Conservation (phyloP, 805 yeast species). For the Hanseniaspora mollemarum region DNA sequence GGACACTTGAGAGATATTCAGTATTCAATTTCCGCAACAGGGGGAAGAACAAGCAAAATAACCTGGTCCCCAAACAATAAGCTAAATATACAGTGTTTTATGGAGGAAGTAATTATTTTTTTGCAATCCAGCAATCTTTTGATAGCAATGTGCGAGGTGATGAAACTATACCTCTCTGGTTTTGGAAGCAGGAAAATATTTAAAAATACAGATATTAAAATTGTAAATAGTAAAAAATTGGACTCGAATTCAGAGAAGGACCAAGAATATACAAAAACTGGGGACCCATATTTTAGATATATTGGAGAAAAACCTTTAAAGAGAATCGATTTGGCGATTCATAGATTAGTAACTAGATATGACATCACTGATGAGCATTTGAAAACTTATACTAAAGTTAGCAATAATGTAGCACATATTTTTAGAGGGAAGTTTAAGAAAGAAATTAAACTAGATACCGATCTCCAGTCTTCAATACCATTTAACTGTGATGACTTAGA, state of each 20-base stretch:
- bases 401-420: not conserved
- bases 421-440: not conserved
- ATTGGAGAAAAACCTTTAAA: not conserved
- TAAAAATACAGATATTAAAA: not conserved
- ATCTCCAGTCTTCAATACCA: not conserved
- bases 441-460: not conserved
- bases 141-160: not conserved
- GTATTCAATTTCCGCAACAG: not conserved
- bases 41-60: not conserved
- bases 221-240: not conserved
- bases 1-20: not conserved
- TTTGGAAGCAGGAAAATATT: not conserved
- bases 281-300: not conserved
- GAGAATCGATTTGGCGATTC: not conserved
- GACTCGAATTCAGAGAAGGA: not conserved
- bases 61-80: not conserved
- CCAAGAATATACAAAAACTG: not conserved
- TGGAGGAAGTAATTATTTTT: not conserved
- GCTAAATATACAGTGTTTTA: not conserved
- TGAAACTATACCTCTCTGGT: not conserved
- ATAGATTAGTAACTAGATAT: not conserved
- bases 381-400: not conserved
- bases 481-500: not conserved
- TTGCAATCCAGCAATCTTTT: not conserved
- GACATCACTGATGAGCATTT: not conserved